Evolutionary conservation across 495 filamentous ascomycete species (phyloP), one percentile per base, ranked within the genome.

Genomic region (Penicillium salamii): DNA sequence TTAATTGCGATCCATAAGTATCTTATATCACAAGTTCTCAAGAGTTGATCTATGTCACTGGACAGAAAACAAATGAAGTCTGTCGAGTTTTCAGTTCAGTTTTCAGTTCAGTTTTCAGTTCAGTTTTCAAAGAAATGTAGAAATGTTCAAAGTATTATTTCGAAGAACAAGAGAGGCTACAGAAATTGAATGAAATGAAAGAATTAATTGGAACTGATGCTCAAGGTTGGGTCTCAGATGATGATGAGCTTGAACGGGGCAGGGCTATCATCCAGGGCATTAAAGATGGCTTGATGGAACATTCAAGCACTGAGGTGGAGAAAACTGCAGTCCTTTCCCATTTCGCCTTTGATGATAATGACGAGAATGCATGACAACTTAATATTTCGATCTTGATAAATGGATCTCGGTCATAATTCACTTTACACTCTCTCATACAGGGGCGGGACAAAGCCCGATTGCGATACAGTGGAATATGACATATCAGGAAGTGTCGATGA

Each of bases 1-100:
- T 61, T 50, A 20, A 65, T 45, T 66, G 66, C 35, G 69, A 66
- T 19, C 69, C 62, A 50, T 69, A 53, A 58, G 41, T 60, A 62
- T 44, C 38, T 34, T 0, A 49, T 61, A 8, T 13, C 50, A 1
- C 49, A 66, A 38, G 59, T 48, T 0, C 34, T 36, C 21, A 49
- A 32, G 8, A 58, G 55, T 18, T 63, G 59, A 54, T 59, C 56
- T 6, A 53, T 63, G 52, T 17, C 37, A 9, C 13, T 59, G 4
- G 53, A 52, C 37, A 31, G 36, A 21, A 49, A 17, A 50, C 20
- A 20, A 14, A 42, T 20, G 23, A 33, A 12, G 21, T 50, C 53
- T 19, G 17, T 24, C 41, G n/a, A n/a, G n/a, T n/a, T n/a, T n/a
- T n/a, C n/a, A n/a, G n/a, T n/a, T n/a, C n/a, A n/a, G n/a, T n/a